Conservation (phyloP, 2,329 filamentous ascomycete species). For the Beauveria sp. region DNA sequence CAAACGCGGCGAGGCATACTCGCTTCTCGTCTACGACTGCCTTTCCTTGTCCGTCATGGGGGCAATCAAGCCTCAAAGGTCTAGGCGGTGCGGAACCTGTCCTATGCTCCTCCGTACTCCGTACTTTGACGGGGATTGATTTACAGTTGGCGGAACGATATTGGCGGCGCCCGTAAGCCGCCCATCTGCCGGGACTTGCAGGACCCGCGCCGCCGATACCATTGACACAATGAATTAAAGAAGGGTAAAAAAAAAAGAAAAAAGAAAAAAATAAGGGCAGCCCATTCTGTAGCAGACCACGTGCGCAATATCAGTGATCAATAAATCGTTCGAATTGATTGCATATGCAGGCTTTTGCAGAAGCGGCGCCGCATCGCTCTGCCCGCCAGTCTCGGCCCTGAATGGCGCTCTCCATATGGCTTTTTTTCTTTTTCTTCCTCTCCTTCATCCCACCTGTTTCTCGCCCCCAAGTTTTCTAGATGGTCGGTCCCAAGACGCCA, state of each 20-base stretch:
- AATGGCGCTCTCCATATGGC: slow-evolving; percentile 4
- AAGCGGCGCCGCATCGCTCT: not conserved
- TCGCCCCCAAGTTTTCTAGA: slow-evolving; percentile 1
- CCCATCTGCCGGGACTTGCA: slow-evolving; percentile 4
- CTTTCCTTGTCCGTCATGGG: not conserved
- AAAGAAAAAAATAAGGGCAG: not conserved
- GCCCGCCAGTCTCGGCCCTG: slow-evolving; percentile 1
- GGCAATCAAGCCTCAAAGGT: not conserved
- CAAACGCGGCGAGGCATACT: slow-evolving; percentile 1
- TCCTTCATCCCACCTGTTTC: not conserved
- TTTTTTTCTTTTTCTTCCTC: not conserved
- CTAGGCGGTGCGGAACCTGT: not conserved
- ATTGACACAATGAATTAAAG: not conserved
- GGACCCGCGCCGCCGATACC: slow-evolving; percentile 3
- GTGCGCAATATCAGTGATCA: slow-evolving; percentile 1
- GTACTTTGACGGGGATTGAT: not conserved
- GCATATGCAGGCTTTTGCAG: not conserved
- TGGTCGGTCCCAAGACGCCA: not conserved
- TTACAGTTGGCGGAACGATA: not conserved
- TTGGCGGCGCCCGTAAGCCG: slow-evolving; percentile 7
- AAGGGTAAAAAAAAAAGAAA: no score
- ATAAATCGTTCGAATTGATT: not conserved
- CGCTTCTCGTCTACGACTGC: not conserved
- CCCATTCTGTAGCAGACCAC: not conserved
- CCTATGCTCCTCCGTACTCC: not conserved